Evolutionary conservation across 192 early-diverging fungal species (phyloP).

Genomic region (Linderina pennispora): DNA sequence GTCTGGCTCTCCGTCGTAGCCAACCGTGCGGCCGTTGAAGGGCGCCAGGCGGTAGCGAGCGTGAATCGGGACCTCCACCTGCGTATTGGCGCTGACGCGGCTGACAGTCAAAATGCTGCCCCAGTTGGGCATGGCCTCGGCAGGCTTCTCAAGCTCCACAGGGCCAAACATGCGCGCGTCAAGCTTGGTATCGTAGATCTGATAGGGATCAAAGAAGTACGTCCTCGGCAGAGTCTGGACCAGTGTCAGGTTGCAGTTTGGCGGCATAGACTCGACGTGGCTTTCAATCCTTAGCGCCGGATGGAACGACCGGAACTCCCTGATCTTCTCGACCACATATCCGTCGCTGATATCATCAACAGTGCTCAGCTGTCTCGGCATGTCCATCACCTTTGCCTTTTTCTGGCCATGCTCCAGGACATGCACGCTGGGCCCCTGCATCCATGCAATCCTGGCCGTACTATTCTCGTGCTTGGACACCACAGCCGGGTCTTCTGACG

Average conservation of each 20-base stretch:
- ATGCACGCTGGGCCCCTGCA: constrained; percentile 17
- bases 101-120: constrained; percentile 29
- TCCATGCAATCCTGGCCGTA: constrained; percentile 26
- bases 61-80: constrained; percentile 20
- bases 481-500: constrained; percentile 14
- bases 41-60: constrained; percentile 37
- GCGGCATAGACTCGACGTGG: neutral
- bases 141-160: constrained; percentile 34
- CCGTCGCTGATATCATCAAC: constrained; percentile 12
- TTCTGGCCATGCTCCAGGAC: constrained; percentile 2
- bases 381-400: neutral
- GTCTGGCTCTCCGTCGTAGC: constrained; percentile 25
- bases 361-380: constrained; percentile 18
- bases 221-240: constrained; percentile 20
- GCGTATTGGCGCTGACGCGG: neutral
- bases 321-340: constrained; percentile 4
- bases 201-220: constrained; percentile 44
- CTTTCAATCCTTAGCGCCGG: constrained; percentile 15
- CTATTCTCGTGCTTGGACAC: constrained; percentile 15
- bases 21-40: constrained; percentile 14
- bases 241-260: constrained; percentile 10
- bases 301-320: constrained; percentile 33
- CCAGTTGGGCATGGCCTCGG: constrained; percentile 31
- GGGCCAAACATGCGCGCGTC: constrained; percentile 20
- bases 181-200: constrained; percentile 14